Evolutionary conservation across 768 basidiomycete species (phyloP).

Genomic region (Mycena filopes): DNA sequence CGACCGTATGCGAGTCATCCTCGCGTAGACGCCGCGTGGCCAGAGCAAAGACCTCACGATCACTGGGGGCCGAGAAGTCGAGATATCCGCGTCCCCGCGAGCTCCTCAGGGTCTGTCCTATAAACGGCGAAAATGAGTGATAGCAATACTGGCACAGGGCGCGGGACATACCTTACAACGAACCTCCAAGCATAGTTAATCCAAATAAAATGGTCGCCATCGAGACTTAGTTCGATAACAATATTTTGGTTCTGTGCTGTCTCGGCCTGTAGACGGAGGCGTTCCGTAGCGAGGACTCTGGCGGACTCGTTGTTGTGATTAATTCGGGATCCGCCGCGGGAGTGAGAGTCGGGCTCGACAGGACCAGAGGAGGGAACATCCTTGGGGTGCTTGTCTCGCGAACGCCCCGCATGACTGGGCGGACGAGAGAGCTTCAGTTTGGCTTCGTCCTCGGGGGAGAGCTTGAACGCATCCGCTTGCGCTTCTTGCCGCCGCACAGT

Average conservation of each 20-base stretch:
- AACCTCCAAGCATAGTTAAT: slow-evolving; percentile 95
- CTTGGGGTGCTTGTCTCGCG: slow-evolving; percentile 69
- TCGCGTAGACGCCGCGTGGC: slow-evolving; percentile 87
- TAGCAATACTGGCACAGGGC: slow-evolving; percentile 6
- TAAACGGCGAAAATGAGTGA: slow-evolving; percentile 32
- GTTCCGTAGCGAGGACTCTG: slow-evolving; percentile 88
- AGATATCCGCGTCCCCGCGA: slow-evolving; percentile 85
- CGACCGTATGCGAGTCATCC: slow-evolving; percentile 94
- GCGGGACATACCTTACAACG: slow-evolving; percentile 80
- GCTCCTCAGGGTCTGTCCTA: slow-evolving; percentile 85
- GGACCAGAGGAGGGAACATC: slow-evolving; percentile 52
- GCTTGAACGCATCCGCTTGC: slow-evolving; percentile 56
- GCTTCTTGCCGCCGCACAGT: slow-evolving; percentile 52
- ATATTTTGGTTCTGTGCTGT: slow-evolving; percentile 96
- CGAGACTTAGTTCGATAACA: slow-evolving; percentile 92
- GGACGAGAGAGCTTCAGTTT: slow-evolving; percentile 61
- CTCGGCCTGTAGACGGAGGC: slow-evolving; percentile 90
- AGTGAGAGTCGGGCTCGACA: slow-evolving; percentile 45
- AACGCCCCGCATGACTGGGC: slow-evolving; percentile 61
- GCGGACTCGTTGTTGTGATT: slow-evolving; percentile 77
- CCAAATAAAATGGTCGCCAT: slow-evolving; percentile 96
- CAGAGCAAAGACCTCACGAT: slow-evolving; percentile 86
- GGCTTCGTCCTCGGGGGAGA: slow-evolving; percentile 65
- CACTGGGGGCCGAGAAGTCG: slow-evolving; percentile 80
- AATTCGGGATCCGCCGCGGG: slow-evolving; percentile 55